Evolutionary conservation across 208 protist genomes (phyloP), one percentile per base, ranked within the genome.

Genomic region (Zelonia costaricensis): DNA sequence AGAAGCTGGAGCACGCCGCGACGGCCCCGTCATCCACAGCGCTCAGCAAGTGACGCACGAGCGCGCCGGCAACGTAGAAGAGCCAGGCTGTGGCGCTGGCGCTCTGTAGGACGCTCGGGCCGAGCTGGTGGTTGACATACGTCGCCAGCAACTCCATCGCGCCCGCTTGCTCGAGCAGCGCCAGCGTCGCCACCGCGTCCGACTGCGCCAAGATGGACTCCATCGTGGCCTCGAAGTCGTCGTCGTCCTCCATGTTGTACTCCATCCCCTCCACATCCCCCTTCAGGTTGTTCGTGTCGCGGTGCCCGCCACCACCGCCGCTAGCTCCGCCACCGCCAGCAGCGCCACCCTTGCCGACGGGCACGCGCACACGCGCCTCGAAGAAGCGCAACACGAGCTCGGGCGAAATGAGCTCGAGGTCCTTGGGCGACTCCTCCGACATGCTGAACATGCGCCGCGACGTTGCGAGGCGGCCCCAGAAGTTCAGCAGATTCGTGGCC

Each of bases 1-100:
- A 82, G 47, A 95, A 80, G 69, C 72, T 56, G 13, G 76, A 76
- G 59, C 69, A 84, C 28, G 74, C 58, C 33, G 76, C 65, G 18
- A 89, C 69, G 28, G 72, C 64, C 3, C 60, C 51, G 3, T 56
- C 75, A 27, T 92, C 79, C 28, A 93, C 66, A 27, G 60, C 48
- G 40, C 66, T 62, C 55, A 89, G 58, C 36, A 91, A 75, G 15
- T 78, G 61, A 9, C 79, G 64, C 43, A 88, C 74, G 3, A 92
- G 60, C 10, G 57, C 66, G 13, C 81, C 86, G 5, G 82, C 78
- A 44, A 91, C 16, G 65, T 88, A 92, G 72, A 92, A 92, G 20
- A 95, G 66, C 86, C 89, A 95, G 15, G 74, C 80, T 0, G 80
- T 82, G n/a, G 75, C 74, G n/a, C 62, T 53, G n/a, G 81, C 62